Evolutionary conservation across 2,329 filamentous ascomycete species (phyloP), one percentile per base, ranked within the genome.

Genomic region (Colletotrichum tropicale): DNA sequence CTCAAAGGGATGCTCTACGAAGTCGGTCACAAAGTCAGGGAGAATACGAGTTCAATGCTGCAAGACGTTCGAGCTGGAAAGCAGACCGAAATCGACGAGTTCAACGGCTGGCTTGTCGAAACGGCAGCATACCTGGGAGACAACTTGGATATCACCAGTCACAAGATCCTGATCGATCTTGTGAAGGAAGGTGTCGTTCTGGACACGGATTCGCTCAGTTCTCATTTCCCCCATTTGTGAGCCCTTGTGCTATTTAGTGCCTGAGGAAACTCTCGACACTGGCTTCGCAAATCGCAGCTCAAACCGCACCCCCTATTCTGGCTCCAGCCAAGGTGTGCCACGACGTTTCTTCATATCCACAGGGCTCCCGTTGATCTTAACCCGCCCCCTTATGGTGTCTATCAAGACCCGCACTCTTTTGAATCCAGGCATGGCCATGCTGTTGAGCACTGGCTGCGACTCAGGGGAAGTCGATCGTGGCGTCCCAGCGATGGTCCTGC

Each of bases 1-100:
- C 82, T 93, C 34, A 84, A 84, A 32, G 76, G 80, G 5, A 87
- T 89, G 83, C 82, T 93, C 8, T 82, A 88, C 66, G 81, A 81
- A 10, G 85, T 90, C 9, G 89, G 87, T 3, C 75, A 82, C n/a
- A 86, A 87, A 74, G 90, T 91, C 7, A 82, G 81, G 18, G 84
- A 87, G 36, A 93, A 93, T 80, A 88, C 84, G 12, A 92, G 90
- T 81, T 92, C 90, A 6, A 93, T 93, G 91, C 85, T 92, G 7
- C 91, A 93, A 82, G 91, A 93, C 79, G 86, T 90, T 15, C 82
- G 80, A 36, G 86, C 87, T 8, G 88, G 88, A 18, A 88, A 87
- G 79, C 79, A 81, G 71, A 92, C 91, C 8, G 91, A 92, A 80
- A 86, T 93, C 58, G 81, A 85, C 66, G 90, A 91, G 77, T 89